Evolutionary conservation across 768 basidiomycete species (phyloP), one percentile per base, ranked within the genome.

Genomic region (Boletus subparvulus): DNA sequence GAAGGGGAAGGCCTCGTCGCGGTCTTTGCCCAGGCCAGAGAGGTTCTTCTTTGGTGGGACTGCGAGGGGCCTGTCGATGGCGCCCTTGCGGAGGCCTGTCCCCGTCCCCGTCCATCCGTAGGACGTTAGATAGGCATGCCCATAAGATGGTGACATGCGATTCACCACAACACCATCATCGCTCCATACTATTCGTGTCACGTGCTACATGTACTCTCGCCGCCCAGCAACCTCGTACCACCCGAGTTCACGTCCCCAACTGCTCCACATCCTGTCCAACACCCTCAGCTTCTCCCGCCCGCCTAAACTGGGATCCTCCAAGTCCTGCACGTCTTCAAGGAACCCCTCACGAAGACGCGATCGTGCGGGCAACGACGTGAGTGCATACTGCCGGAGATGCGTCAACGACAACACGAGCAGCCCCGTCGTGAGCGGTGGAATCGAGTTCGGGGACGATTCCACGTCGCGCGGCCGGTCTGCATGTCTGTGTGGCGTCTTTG

Each of bases 1-100:
- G 81, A 98, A 98, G 49, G 94, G 94, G 69, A 94, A 94, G 0
- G 93, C 92, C 64, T 95, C 94, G 66, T 96, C 94, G 61, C 94
- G 82, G 71, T 98, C 92, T 70, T 93, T 94, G 54, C 94, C 94
- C 55, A 98, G 72, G 3, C 94, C 94, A 11, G 83, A 76, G n/a
- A 95, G 77, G 6, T 81, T 91, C 74, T 87, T 88, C 77, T 97
- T 97, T 69, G 90, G 88, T 2, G 87, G 80, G 40, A 94, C 82
- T 6, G 87, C 80, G 33, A 98, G 74, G 1, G 94, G 94, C 8
- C 83, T 80, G 19, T 77, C 78, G 39, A 94, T 85, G 49, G 92
- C 88, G 7, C 90, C 94, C 13, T 87, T 76, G 30, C 92, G 86
- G n/a, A 97, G 85, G 16, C 87, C 94, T 40, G 80, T 84, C 6